Percentiles rank a stretch among this genome's conserved stretches.
Evolutionary conservation across 192 early-diverging fungal species (phyloP).

Genomic region (Backusella tuberculispora): DNA sequence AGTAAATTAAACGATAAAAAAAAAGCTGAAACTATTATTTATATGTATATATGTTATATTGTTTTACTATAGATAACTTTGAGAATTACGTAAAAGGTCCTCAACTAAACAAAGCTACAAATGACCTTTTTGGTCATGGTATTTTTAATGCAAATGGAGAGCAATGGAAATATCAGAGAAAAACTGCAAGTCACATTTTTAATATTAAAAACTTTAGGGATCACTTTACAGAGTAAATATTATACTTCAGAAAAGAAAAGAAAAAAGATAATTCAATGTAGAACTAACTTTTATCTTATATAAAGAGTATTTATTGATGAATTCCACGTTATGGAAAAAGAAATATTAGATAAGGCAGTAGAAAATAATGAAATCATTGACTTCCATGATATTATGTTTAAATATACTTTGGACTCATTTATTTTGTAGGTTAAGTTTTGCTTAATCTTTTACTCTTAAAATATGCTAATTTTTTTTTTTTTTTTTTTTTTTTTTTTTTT

Average conservation of each 20-base stretch:
- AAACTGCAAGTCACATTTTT: conserved; percentile 47
- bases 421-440: conserved; percentile 35
- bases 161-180: conserved; percentile 54
- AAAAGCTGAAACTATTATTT: not conserved
- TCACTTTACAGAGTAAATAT: conserved; percentile 38
- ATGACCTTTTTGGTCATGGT: conserved; percentile 66
- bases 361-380: conserved; percentile 41
- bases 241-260: not conserved
- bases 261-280: not conserved
- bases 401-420: conserved; percentile 53
- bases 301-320: conserved; percentile 40
- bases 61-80: conserved; percentile 33
- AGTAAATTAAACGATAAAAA: not conserved
- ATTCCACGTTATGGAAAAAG: conserved; percentile 22
- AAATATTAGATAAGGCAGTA: conserved; percentile 34
- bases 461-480: not conserved
- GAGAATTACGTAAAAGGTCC: conserved; percentile 49
- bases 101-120: conserved; percentile 42
- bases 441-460: not conserved
- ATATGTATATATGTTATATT: not conserved
- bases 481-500: not conserved
- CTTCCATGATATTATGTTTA: conserved; percentile 49
- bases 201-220: conserved; percentile 47
- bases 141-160: conserved; percentile 75
- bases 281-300: not conserved